Percentiles rank a stretch among this genome's conserved stretches.
phyloP scores from a whole-genome alignment of 305 asterid species.

The Fraxinus platypoda region DNA sequence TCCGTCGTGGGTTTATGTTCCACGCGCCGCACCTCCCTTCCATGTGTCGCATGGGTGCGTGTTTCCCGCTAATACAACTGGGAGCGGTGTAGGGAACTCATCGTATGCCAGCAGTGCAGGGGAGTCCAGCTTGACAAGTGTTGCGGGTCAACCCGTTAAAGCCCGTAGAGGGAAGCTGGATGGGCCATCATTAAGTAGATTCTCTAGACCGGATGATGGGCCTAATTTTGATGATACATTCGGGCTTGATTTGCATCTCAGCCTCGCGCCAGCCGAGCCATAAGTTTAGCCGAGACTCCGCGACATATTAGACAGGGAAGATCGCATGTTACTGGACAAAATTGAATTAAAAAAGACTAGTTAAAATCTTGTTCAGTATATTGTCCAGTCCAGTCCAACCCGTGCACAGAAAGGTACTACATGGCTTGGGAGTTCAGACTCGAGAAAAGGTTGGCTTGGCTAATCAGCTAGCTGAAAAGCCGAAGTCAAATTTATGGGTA shows the following conservation, averaged over 20 bases:
- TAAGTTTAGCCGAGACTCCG: slow-evolving; percentile 17
- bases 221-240: slow-evolving; percentile 54
- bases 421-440: neutral
- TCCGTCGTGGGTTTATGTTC: slow-evolving; percentile 70
- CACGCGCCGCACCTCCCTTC: slow-evolving; percentile 68
- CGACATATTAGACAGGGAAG: neutral
- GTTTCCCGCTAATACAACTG: slow-evolving; percentile 35
- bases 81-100: slow-evolving; percentile 39
- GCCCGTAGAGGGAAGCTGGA: slow-evolving; percentile 58
- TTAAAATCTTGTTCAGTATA: neutral
- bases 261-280: slow-evolving; percentile 72
- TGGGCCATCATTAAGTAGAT: slow-evolving; percentile 83
- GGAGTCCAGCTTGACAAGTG: slow-evolving; percentile 40
- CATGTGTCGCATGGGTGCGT: slow-evolving; percentile 74
- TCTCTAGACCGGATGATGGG: slow-evolving; percentile 56
- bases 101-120: slow-evolving; percentile 43
- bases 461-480: slow-evolving; percentile 7
- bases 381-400: neutral
- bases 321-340: neutral
- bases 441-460: neutral
- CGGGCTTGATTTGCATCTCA: slow-evolving; percentile 75
- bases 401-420: neutral
- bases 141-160: slow-evolving; percentile 50
- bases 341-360: neutral
- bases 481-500: slow-evolving; percentile 21